Percentiles rank a stretch among this genome's conserved stretches.
phyloP scores from a whole-genome alignment of 2,329 filamentous ascomycete genomes.

The Coniochaeta sp. region DNA sequence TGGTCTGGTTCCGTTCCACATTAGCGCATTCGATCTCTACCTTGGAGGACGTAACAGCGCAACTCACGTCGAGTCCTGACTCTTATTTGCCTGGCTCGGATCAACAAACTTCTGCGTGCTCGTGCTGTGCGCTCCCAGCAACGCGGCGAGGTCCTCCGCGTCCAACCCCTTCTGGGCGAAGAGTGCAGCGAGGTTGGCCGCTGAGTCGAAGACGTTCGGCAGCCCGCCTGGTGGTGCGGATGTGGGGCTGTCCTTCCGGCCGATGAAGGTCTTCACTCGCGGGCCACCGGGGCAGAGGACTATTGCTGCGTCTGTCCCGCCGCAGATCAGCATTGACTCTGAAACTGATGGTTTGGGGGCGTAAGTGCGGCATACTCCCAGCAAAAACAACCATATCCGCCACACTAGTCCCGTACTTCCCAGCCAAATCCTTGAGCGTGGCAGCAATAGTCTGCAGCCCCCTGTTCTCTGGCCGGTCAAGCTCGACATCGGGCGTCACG shows the following conservation, averaged over 20 bases:
- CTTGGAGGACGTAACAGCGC: neutral
- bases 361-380: neutral
- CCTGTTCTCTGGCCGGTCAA: neutral
- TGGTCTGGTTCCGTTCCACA: neutral
- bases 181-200: neutral
- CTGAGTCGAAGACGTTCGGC: neutral
- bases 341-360: no score
- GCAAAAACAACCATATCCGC: conserved; percentile 3
- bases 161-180: conserved; percentile 1
- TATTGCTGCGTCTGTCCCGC: neutral
- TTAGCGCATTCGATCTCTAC: no score
- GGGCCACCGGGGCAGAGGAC: conserved; percentile 1
- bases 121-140: conserved; percentile 2
- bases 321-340: neutral
- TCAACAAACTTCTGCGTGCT: neutral
- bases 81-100: neutral
- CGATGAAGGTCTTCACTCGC: neutral
- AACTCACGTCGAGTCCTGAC: conserved; percentile 3
- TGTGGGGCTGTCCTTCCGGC: neutral
- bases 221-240: neutral
- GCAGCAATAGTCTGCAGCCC: neutral
- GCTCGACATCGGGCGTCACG: neutral
- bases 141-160: neutral
- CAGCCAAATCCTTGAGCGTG: neutral
- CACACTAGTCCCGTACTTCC: neutral